Conservation (phyloP, 345 rosid species). For the Arabidopsis suecica region DNA sequence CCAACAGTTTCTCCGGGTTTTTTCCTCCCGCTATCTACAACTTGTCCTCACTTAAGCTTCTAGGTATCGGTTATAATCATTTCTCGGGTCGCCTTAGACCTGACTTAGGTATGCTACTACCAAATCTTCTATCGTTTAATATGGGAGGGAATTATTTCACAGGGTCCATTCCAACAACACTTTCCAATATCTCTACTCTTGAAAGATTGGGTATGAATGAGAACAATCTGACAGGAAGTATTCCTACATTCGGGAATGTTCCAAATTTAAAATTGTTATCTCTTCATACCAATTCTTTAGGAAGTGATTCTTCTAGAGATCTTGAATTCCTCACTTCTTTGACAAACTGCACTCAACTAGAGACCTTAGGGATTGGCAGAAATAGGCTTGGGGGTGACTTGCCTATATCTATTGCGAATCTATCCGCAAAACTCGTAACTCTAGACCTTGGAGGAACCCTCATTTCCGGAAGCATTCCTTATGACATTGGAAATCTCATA, state of each 20-base stretch:
- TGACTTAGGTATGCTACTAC: slow-evolving; percentile 15
- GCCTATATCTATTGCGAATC: not conserved
- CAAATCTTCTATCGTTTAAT: not conserved
- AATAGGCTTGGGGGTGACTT: slow-evolving; percentile 8
- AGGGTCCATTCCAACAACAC: not conserved
- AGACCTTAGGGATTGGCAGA: rapidly evolving
- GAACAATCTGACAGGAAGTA: not conserved
- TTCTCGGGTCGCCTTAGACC: not conserved
- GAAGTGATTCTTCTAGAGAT: not conserved
- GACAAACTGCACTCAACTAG: slow-evolving; percentile 9
- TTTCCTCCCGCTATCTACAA: not conserved
- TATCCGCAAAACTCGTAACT: rapidly evolving
- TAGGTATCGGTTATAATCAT: too few species aligned
- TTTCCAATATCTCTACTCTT: not conserved
- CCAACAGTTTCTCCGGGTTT: not conserved
- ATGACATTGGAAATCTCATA: not conserved
- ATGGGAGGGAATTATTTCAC: not conserved
- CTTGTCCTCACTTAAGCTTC: too few species aligned
- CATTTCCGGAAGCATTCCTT: not conserved
- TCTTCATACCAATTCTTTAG: not conserved
- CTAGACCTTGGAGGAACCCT: not conserved
- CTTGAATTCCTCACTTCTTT: not conserved
- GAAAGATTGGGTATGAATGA: rapidly evolving
- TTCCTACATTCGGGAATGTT: not conserved
- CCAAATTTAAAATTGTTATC: rapidly evolving